phyloP scores from a whole-genome alignment of 148 eudicot genomes.

The Diospyros kaki region DNA sequence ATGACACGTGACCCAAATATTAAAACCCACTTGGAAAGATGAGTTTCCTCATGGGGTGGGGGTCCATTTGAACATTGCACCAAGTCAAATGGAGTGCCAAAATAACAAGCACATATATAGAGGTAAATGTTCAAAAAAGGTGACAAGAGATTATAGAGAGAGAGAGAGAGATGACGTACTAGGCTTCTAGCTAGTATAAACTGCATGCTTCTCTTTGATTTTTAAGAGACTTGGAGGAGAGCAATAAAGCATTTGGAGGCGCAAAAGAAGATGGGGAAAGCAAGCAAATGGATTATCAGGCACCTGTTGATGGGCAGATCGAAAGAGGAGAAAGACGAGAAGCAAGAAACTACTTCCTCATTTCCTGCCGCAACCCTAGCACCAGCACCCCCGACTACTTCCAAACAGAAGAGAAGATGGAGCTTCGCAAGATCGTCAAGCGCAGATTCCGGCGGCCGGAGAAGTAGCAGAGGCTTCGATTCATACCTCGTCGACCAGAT shows the following conservation, averaged over 20 bases:
- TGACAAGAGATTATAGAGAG: too few relatives aligned
- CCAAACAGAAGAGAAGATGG: conserved; percentile 34
- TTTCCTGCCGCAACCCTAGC: background rate
- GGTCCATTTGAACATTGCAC: too few relatives aligned
- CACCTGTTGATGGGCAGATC: conserved; percentile 30
- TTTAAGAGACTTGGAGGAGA: background rate
- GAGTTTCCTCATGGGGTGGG: background rate
- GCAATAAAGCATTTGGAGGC: too few relatives aligned
- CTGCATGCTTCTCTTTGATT: background rate
- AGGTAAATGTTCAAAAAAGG: too few relatives aligned
- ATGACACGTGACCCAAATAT: too few relatives aligned
- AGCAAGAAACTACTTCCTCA: conserved; percentile 5
- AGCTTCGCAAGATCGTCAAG: conserved; percentile 27
- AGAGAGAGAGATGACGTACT: background rate
- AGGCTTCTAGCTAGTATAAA: too few relatives aligned
- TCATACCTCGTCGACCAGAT: background rate
- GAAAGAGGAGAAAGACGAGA: conserved; percentile 26
- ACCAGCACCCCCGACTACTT: conserved; percentile 6
- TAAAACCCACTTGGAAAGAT: background rate
- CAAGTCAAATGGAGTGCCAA: background rate
- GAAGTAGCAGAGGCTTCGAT: conserved; percentile 22
- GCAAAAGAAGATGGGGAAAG: conserved; percentile 30
- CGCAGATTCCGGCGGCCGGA: background rate
- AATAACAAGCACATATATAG: background rate
- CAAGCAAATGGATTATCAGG: conserved; percentile 37